Evolutionary conservation across 345 rosid genomes (phyloP), one percentile per base, ranked within the genome.

Genomic region (Toxicodendron radicans): DNA sequence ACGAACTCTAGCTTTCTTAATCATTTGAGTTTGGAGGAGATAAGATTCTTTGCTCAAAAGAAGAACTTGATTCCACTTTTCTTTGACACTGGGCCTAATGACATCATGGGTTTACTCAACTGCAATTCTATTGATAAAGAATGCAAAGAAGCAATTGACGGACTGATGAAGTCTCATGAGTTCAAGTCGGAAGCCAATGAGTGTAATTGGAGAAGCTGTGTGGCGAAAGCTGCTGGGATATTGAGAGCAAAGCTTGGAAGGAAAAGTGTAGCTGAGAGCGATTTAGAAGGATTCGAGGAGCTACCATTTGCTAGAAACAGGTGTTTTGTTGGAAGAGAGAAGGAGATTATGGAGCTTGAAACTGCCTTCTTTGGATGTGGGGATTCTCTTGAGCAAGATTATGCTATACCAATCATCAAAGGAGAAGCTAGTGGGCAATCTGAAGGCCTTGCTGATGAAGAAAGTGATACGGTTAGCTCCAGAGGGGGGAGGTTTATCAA

Each of bases 1-100:
- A 88, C 95, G 0, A 79, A 77, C 74, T 84, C 85, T 10, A 88
- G 85, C 82, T 83, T 94, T 75, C 81, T 86, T 79, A 91, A 85
- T 78, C 87, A 82, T 63, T 78, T 82, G 18, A 90, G 91, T 86
- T 80, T 89, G 82, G 93, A 94, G 87, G 97, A 94, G 78, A 88
- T 94, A 58, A 85, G 91, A 72, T 92, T 94, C 84, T 92, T 94
- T 54, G 85, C 94, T 72, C 97, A 92, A 66, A 94, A 94, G 88
- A 94, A 86, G 89, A 94, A 92, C 76, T 57, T 94, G 90, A 80
- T 91, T 54, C 97, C 97, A 0, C 79, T 94, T 51, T 94, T 94
- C 79, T 92, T 88, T 52, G 91, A 90, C 73, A 82, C 89, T 0
- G 93, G 84, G 10, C 89, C 89, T 63, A 74, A 87, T 33, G 93